Evolutionary conservation across 1,284 basidiomycete species (phyloP), one percentile per base, ranked within the genome.

Genomic region (Pyrrhoderma lamaoense): DNA sequence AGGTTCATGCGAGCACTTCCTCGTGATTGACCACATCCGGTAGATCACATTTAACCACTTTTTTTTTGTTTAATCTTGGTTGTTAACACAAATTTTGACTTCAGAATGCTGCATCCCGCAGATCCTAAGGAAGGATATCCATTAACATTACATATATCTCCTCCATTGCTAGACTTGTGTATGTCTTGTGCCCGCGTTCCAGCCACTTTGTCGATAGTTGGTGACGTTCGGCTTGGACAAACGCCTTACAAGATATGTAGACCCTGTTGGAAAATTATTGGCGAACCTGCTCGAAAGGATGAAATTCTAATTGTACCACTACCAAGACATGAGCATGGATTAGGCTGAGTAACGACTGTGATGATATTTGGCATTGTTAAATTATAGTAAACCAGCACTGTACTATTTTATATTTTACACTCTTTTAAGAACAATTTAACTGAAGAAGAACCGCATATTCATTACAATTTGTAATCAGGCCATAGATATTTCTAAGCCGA

Each of bases 1-100:
- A 52, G 89, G 89, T 21, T 82, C 79, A 58, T 90, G 86, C 59
- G 88, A 90, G 58, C 89, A 92, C 61, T 85, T 82, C 61, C 61
- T 88, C 35, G 75, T 84, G 14, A 58, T 92, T 22, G 82, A 89
- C 55, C 73, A 82, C 53, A 81, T 92, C 56, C 74, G 88, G 89
- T 80, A 56, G 47, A 70, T 59, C 37, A n/a, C n/a, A n/a, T n/a
- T n/a, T n/a, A n/a, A n/a, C 11, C 27, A 5, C 27, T 22, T 16
- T 22, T 47, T 1, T 18, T 27, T 19, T 31, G 25, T 16, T 31
- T 31, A 47, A 16, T 47, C 27, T 5, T 31, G 27, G 46, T 22
- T 34, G 31, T 45, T 40, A 13, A n/a, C 25, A 43, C 49, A 31
- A 5, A 31, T 5, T n/a, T 11, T 3, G 48, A 36, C 49, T 38